Conservation (phyloP, 257 asterid genomes). For the Nicotiana obtusifolia region DNA sequence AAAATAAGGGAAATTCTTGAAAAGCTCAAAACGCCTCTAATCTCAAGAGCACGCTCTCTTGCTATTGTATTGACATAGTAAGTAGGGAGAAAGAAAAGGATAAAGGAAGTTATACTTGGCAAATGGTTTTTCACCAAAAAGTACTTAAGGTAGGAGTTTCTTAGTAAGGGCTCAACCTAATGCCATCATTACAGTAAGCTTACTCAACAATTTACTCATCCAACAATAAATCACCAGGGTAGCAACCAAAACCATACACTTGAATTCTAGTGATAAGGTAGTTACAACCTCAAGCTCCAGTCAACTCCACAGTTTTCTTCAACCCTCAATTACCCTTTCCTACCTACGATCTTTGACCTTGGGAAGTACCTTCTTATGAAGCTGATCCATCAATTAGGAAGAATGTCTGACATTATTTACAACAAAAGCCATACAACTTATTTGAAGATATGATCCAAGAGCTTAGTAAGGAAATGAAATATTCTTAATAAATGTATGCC, state of each 20-base stretch:
- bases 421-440: background rate
- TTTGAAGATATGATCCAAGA: background rate
- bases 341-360: background rate
- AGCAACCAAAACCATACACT: background rate
- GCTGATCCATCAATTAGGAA: background rate
- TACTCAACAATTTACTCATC: background rate
- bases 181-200: background rate
- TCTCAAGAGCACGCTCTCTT: too few relatives aligned
- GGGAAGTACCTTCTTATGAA: background rate
- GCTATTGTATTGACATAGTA: background rate
- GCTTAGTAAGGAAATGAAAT: background rate
- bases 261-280: background rate
- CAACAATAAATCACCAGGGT: background rate
- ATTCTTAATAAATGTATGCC: background rate
- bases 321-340: background rate
- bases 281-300: background rate
- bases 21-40: background rate
- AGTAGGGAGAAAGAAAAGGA: background rate
- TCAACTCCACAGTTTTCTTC: background rate
- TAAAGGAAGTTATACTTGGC: background rate
- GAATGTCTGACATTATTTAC: background rate
- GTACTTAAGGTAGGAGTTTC: background rate
- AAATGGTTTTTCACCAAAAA: background rate
- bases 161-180: background rate
- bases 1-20: background rate